phyloP scores from a whole-genome alignment of 345 rosid genomes.

The Ceriops tagal region DNA sequence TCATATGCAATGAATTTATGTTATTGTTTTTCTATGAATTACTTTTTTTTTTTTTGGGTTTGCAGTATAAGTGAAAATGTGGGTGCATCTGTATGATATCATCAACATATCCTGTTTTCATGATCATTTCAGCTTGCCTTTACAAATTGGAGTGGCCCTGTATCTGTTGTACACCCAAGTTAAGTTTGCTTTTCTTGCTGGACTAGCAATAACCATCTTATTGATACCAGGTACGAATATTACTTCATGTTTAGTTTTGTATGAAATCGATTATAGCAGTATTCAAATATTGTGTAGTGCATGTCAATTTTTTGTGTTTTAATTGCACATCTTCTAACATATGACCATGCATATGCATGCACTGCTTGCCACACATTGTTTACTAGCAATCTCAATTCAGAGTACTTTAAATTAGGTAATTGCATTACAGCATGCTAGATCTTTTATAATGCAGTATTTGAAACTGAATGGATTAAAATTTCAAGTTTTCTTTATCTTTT shows the following conservation, averaged over 20 bases:
- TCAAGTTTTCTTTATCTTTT: not conserved
- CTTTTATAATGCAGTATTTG: not conserved
- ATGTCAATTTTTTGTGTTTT: not conserved
- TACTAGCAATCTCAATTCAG: not conserved
- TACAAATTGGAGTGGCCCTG: constrained; percentile 85
- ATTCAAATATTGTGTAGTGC: not conserved
- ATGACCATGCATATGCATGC: not conserved
- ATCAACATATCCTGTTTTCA: not conserved
- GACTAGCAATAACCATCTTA: constrained; percentile 73
- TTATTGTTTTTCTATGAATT: not conserved
- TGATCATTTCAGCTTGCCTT: constrained; percentile 69
- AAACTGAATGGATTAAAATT: not conserved
- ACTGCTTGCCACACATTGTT: not conserved
- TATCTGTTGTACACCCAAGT: constrained; percentile 89
- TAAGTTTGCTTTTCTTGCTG: constrained; percentile 79
- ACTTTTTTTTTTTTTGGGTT: not conserved
- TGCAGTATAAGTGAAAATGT: not conserved
- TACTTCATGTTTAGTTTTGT: constrained; percentile 9
- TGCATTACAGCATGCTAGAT: too few species aligned
- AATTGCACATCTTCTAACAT: not conserved
- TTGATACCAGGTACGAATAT: constrained; percentile 67
- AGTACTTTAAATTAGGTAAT: too few species aligned
- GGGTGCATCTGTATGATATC: not conserved
- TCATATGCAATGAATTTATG: not conserved
- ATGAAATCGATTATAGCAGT: constrained; percentile 7